Evolutionary conservation across 306 rosid genomes (phyloP), one percentile per base, ranked within the genome.

Genomic region (Boehmeria nivea): DNA sequence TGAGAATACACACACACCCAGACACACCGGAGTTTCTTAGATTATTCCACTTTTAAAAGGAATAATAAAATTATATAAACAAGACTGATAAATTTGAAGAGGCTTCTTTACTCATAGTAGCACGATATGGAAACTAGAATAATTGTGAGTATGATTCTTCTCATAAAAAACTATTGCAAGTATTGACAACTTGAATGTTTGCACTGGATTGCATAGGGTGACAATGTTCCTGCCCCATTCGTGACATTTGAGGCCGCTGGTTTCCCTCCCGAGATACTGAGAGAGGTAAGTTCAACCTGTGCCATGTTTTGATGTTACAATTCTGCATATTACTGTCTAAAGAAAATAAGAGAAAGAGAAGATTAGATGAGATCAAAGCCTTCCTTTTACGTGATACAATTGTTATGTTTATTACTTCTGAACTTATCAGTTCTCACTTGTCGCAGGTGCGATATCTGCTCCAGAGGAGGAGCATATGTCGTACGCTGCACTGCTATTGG

Each of bases 381-480:
- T 78, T 75, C 43, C 31, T 23, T 37, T 17, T 55, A 13, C 47
- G 26, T 37, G n/a, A 34, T 31, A 20, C 51, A 31, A 45, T 70
- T 59, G 44, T 33, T 57, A 34, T 43, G 54, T 58, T 72, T 60
- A 28, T 69, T 67, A 68, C 71, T 75, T 85, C 74, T 76, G 68
- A 85, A 85, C 96, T 87, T 75, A 81, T 82, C 27, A 80, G 72
- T 76, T 81, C 76, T 89, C 88, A 65, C 93, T 91, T 91, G 94
- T 93, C 95, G 99, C 99, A 93, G 99, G 95, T 93, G 96, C 99
- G 99, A 93, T 93, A 93, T 93, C 84, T 93, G 99, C 99, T 93
- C 99, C 96, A 68, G 96, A 66, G 95, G 95, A 79, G 99, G 99
- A 93, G 99, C 99, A 93, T 82, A 93, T 93, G 99, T 93, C 99